These are phyloP conservation scores for Furcasterigmium sp. DNA, from an alignment of 2,329 filamentous ascomycete genomes.

Conservation along the genomic window DNA sequence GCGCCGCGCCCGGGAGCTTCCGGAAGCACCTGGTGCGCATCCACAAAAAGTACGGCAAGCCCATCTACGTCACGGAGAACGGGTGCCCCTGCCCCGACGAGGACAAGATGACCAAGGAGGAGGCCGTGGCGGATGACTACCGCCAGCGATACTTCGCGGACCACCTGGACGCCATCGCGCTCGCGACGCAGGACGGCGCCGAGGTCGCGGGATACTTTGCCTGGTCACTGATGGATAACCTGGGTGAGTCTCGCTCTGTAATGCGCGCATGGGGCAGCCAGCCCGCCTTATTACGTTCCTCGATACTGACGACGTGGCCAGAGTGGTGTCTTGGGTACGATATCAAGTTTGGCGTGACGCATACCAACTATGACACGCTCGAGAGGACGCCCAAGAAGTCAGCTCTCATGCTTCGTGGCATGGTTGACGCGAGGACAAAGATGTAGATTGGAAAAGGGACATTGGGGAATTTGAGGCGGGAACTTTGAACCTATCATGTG, in stretches of 20 bases:
- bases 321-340: slow-evolving; percentile 32
- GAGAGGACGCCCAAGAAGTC: slow-evolving; percentile 31
- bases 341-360: slow-evolving; percentile 30
- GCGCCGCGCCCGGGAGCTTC: slow-evolving; percentile 17
- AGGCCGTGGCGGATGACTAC: slow-evolving; percentile 29
- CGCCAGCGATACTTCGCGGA: slow-evolving; percentile 29
- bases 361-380: slow-evolving; percentile 28
- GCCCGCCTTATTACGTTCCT: too few relatives aligned
- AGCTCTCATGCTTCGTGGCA: slow-evolving; percentile 20
- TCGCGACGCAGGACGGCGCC: slow-evolving; percentile 12
- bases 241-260: slow-evolving; percentile 8
- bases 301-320: slow-evolving; percentile 1
- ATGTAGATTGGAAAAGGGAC: too few relatives aligned
- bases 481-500: too few relatives aligned
- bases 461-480: too few relatives aligned
- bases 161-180: slow-evolving; percentile 29
- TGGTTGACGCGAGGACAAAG: slow-evolving; percentile 14
- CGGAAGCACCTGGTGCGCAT: slow-evolving; percentile 21
- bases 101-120: slow-evolving; percentile 25
- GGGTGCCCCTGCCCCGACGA: slow-evolving; percentile 28
- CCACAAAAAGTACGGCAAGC: slow-evolving; percentile 17
- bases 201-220: slow-evolving; percentile 23
- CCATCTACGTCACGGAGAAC: slow-evolving; percentile 24
- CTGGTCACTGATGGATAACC: slow-evolving; percentile 25
- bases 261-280: too few relatives aligned